Percentiles rank a stretch among this genome's conserved stretches.
Evolutionary conservation across 257 asterid species (phyloP).

Genomic region (Fraxinus excelsior): DNA sequence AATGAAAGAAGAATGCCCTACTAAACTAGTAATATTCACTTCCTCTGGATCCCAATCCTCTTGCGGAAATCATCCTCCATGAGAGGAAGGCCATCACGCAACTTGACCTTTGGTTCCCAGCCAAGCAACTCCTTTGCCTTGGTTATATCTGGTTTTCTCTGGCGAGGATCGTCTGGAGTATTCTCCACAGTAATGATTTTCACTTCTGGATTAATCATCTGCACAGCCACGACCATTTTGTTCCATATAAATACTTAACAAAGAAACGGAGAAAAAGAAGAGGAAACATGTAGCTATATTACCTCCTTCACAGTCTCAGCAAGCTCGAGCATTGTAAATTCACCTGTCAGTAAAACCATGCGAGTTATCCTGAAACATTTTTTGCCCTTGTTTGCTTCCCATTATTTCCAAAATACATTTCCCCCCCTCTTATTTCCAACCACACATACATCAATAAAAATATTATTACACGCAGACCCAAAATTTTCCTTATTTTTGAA

Average conservation of each 20-base stretch:
- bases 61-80: slow-evolving; percentile 93
- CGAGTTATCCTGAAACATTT: not conserved
- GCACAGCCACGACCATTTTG: slow-evolving; percentile 15
- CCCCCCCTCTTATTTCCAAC: no score
- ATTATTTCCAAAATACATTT: no score
- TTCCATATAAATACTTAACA: not conserved
- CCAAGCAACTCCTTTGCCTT: slow-evolving; percentile 84
- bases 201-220: slow-evolving; percentile 88
- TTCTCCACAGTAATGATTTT: slow-evolving; percentile 74
- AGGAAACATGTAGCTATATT: not conserved
- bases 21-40: slow-evolving; percentile 20
- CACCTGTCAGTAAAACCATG: slow-evolving; percentile 36
- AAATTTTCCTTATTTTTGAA: no score
- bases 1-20: not conserved
- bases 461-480: no score
- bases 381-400: not conserved
- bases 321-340: slow-evolving; percentile 63
- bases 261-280: not conserved
- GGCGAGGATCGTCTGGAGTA: slow-evolving; percentile 97
- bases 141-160: slow-evolving; percentile 85
- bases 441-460: no score
- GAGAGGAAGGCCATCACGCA: slow-evolving; percentile 84
- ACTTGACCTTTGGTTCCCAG: slow-evolving; percentile 88
- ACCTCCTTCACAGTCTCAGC: slow-evolving; percentile 70
- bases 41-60: slow-evolving; percentile 66